phyloP scores from a whole-genome alignment of 495 filamentous ascomycete species.

The Extremus antarcticus region DNA sequence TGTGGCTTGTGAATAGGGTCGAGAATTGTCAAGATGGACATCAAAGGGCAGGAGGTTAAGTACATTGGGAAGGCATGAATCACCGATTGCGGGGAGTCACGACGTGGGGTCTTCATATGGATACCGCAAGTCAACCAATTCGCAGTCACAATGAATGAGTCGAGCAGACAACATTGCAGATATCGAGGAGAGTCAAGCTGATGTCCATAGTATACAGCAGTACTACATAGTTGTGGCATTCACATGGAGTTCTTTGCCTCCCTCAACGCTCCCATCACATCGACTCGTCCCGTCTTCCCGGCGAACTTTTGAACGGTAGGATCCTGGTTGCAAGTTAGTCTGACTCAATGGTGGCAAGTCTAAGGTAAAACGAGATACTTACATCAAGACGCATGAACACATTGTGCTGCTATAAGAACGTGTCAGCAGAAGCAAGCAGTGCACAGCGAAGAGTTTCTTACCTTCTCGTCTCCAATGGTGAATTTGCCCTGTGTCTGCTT shows the following conservation, averaged over 20 bases:
- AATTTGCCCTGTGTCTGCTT: constrained; percentile 89
- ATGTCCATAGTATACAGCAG: too few species aligned
- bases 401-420: constrained; percentile 69
- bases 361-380: too few species aligned
- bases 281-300: constrained; percentile 68
- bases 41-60: too few species aligned
- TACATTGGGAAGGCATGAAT: too few species aligned
- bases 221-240: neutral
- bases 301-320: constrained; percentile 74
- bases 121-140: too few species aligned
- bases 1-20: too few species aligned
- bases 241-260: constrained; percentile 73
- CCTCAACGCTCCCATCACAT: constrained; percentile 75
- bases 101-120: neutral
- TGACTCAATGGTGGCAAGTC: neutral
- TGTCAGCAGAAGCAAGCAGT: neutral
- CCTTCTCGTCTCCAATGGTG: constrained; percentile 97
- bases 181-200: too few species aligned
- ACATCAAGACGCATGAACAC: constrained; percentile 90
- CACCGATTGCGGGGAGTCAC: neutral
- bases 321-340: constrained; percentile 43
- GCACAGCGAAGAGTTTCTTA: constrained; percentile 26
- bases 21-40: too few species aligned
- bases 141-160: too few species aligned
- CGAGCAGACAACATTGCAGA: too few species aligned